A percentile compares a stretch with the other conserved stretches of the same genome.
These are phyloP conservation scores for Pluteus cervinus DNA, from an alignment of 768 basidiomycete genomes.

Conservation along the genomic window DNA sequence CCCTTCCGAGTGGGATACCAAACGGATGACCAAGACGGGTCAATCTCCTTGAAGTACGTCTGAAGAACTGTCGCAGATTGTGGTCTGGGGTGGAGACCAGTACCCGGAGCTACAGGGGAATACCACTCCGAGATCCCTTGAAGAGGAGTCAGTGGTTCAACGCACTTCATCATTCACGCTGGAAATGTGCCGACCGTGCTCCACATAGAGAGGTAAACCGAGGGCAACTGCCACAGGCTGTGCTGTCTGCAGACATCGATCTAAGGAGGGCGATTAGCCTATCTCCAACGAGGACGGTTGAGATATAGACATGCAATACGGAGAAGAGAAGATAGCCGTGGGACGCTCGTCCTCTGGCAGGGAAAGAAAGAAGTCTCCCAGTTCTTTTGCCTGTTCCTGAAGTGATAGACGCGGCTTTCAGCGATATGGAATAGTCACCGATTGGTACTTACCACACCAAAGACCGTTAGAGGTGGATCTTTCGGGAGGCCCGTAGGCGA, in stretches of 20 bases:
- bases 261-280: conserved; percentile 26
- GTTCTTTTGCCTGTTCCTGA: conserved; percentile 68
- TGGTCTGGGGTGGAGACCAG: conserved; percentile 75
- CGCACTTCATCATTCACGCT: not conserved
- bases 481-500: conserved; percentile 60
- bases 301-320: conserved; percentile 54
- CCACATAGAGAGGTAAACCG: conserved; percentile 64
- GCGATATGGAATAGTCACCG: conserved; percentile 5
- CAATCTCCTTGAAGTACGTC: conserved; percentile 52
- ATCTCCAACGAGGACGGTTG: not conserved
- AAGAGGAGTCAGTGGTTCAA: not conserved
- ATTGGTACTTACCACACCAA: conserved; percentile 47
- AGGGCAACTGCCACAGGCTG: conserved; percentile 58
- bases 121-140: conserved; percentile 76
- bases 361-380: conserved; percentile 57
- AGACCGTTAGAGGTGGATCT: conserved; percentile 69
- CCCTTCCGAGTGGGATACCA: conserved; percentile 71
- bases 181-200: conserved; percentile 54
- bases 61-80: conserved; percentile 47
- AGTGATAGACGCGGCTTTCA: conserved; percentile 1
- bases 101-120: conserved; percentile 57
- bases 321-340: conserved; percentile 78
- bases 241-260: conserved; percentile 84
- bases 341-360: conserved; percentile 64
- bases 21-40: conserved; percentile 56